These are phyloP conservation scores for Avicennia marina DNA, from an alignment of 257 asterid species.

Conservation along the genomic window DNA sequence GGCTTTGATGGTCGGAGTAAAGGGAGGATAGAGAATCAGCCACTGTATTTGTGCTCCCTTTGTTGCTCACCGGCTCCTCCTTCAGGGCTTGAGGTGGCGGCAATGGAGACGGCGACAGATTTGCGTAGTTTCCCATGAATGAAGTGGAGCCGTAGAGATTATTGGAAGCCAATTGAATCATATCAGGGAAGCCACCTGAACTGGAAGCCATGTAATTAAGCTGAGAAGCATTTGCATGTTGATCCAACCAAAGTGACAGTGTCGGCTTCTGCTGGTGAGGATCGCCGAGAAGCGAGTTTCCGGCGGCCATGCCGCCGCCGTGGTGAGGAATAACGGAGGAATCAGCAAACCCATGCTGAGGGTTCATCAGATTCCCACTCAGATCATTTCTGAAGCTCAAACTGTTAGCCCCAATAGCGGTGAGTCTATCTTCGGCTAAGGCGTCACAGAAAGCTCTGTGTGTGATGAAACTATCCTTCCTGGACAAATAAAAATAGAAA, in stretches of 20 bases:
- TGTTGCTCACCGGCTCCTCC: background rate
- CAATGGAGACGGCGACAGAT: background rate
- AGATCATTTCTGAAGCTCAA: background rate
- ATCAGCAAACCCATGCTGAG: slow-evolving; percentile 27
- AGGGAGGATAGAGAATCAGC: slow-evolving; percentile 29
- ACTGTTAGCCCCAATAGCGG: slow-evolving; percentile 18
- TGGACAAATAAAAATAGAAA: slow-evolving; percentile 11
- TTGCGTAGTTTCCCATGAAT: background rate
- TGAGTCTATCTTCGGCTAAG: slow-evolving; percentile 53
- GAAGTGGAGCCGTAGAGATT: background rate
- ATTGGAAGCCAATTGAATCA: slow-evolving; percentile 28
- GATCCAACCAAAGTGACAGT: slow-evolving; percentile 50
- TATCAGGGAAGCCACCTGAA: slow-evolving; percentile 26
- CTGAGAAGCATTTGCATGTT: slow-evolving; percentile 16
- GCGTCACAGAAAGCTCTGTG: slow-evolving; percentile 85
- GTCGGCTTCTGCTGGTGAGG: too few relatives aligned
- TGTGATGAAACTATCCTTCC: slow-evolving; percentile 80
- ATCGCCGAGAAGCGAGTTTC: too few relatives aligned
- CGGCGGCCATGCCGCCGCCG: too few relatives aligned
- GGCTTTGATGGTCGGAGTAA: slow-evolving; percentile 17
- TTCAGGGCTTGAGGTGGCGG: background rate
- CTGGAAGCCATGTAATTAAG: background rate
- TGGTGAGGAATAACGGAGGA: slow-evolving; percentile 27
- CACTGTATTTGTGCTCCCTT: background rate
- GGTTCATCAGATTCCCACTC: slow-evolving; percentile 23